Percentiles rank a stretch among this genome's conserved stretches.
Evolutionary conservation across 164 flowering plant species (phyloP).

Genomic region (Magnolia kwangsiensis): DNA sequence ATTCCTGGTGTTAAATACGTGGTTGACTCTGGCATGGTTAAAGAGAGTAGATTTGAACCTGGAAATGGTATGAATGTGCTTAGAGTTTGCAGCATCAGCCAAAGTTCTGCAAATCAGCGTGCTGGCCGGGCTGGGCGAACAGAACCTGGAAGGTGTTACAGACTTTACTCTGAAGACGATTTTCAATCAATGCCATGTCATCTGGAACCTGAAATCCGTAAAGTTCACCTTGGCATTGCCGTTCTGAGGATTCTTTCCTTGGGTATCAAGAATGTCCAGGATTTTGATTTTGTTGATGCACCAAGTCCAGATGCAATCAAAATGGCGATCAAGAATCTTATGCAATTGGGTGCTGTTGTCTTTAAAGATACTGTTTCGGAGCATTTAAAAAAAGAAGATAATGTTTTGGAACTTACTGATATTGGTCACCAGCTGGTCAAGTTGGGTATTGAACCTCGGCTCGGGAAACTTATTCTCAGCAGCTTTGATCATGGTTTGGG

Average conservation of each 20-base stretch:
- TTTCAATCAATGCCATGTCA: slow-evolving; percentile 56
- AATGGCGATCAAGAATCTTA: slow-evolving; percentile 74
- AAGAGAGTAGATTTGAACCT: slow-evolving; percentile 83
- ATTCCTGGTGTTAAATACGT: slow-evolving; percentile 94
- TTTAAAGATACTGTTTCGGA: slow-evolving; percentile 3
- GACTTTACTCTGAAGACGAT: slow-evolving; percentile 67
- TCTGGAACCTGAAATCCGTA: slow-evolving; percentile 86
- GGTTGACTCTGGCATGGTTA: slow-evolving; percentile 84
- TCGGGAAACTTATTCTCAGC: slow-evolving; percentile 73
- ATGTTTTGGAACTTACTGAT: slow-evolving; percentile 50
- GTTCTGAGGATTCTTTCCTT: slow-evolving; percentile 76
- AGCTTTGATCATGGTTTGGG: slow-evolving; percentile 44
- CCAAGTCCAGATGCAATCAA: slow-evolving; percentile 75
- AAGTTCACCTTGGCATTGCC: slow-evolving; percentile 94
- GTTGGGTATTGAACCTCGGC: slow-evolving; percentile 89
- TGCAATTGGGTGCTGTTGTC: slow-evolving; percentile 73
- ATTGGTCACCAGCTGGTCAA: slow-evolving; percentile 60
- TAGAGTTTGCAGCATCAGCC: slow-evolving; percentile 64
- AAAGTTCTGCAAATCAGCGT: slow-evolving; percentile 91
- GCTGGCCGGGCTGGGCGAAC: slow-evolving; percentile 99
- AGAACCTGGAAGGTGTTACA: slow-evolving; percentile 80
- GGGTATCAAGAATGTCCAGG: slow-evolving; percentile 55
- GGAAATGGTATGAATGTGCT: slow-evolving; percentile 84
- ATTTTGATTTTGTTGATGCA: slow-evolving; percentile 89
- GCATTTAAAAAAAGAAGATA: slow-evolving; percentile 9